Evolutionary conservation across 441 rosid species (phyloP).

Genomic region (Corymbia calophylla): DNA sequence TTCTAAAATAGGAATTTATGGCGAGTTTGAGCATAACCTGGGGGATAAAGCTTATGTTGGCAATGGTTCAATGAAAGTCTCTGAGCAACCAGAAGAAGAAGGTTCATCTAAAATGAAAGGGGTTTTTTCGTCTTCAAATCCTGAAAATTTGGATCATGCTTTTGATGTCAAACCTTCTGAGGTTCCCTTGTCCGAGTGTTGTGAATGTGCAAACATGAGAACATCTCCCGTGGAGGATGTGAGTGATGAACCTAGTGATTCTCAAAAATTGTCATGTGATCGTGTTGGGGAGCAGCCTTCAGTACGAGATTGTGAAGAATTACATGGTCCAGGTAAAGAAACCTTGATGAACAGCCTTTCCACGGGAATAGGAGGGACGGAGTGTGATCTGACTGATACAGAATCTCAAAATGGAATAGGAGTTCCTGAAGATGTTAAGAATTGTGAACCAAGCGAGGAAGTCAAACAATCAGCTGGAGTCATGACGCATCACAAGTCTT

Average conservation of each 20-base stretch:
- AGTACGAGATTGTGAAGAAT: constrained; percentile 77
- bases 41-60: constrained; percentile 85
- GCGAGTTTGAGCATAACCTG: constrained; percentile 81
- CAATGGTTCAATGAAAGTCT: constrained; percentile 32
- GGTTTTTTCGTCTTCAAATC: constrained; percentile 51
- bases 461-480: constrained; percentile 19
- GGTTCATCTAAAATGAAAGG: constrained; percentile 56
- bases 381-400: constrained; percentile 5
- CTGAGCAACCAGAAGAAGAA: constrained; percentile 43
- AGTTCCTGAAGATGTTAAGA: constrained; percentile 7
- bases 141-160: constrained; percentile 28
- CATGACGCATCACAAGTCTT: constrained; percentile 19
- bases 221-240: constrained; percentile 17
- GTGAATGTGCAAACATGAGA: constrained; percentile 2
- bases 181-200: constrained; percentile 6
- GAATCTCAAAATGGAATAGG: constrained; percentile 20
- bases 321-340: constrained; percentile 87
- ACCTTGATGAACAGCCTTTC: constrained; percentile 45
- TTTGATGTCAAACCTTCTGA: constrained; percentile 21
- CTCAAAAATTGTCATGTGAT: constrained; percentile 16
- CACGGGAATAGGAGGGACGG: constrained; percentile 15
- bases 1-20: constrained; percentile 74
- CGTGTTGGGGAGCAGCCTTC: constrained; percentile 55
- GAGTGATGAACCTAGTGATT: constrained; percentile 8
- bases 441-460: constrained; percentile 3